phyloP scores from a whole-genome alignment of 2,329 filamentous ascomycete genomes.

The Talaromyces sp. region DNA sequence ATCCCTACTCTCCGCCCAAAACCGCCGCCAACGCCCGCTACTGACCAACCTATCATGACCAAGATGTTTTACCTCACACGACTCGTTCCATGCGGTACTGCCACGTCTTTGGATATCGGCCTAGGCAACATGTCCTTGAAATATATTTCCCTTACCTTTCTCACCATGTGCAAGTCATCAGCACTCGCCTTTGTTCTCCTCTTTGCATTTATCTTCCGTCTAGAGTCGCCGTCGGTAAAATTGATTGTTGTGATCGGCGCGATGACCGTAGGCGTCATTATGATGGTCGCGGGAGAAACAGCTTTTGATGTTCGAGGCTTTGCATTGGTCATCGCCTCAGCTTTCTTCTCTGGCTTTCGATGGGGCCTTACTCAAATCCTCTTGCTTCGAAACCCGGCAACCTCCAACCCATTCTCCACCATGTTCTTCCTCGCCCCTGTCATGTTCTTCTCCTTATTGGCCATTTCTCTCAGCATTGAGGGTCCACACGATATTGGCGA shows the following conservation, averaged over 20 bases:
- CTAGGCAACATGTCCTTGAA: slow-evolving; percentile 92
- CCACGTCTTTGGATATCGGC: slow-evolving; percentile 92
- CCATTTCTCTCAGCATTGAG: slow-evolving; percentile 81
- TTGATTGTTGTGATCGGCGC: slow-evolving; percentile 80
- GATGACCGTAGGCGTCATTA: slow-evolving; percentile 89
- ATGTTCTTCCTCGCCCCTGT: slow-evolving; percentile 97
- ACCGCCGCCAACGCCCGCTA: slow-evolving; percentile 40
- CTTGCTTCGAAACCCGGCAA: slow-evolving; percentile 86
- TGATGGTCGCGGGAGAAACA: slow-evolving; percentile 97
- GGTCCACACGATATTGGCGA: slow-evolving; percentile 63
- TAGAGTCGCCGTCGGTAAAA: slow-evolving; percentile 80
- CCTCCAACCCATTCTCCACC: slow-evolving; percentile 90
- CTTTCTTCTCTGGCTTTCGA: slow-evolving; percentile 92
- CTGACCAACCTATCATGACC: slow-evolving; percentile 58
- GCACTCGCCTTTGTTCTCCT: slow-evolving; percentile 89
- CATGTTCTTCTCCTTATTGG: slow-evolving; percentile 81
- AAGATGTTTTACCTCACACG: slow-evolving; percentile 86
- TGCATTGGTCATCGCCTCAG: slow-evolving; percentile 82
- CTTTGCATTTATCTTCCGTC: slow-evolving; percentile 89
- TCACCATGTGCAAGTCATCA: slow-evolving; percentile 99
- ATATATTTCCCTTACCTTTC: slow-evolving; percentile 95
- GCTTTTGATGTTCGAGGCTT: slow-evolving; percentile 85
- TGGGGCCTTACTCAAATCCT: slow-evolving; percentile 99
- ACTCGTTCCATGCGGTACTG: slow-evolving; percentile 83
- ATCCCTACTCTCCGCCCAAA: slow-evolving; percentile 75